Evolutionary conservation across 768 basidiomycete species (phyloP).

Genomic region (Pilatotrama ljubarskyi): DNA sequence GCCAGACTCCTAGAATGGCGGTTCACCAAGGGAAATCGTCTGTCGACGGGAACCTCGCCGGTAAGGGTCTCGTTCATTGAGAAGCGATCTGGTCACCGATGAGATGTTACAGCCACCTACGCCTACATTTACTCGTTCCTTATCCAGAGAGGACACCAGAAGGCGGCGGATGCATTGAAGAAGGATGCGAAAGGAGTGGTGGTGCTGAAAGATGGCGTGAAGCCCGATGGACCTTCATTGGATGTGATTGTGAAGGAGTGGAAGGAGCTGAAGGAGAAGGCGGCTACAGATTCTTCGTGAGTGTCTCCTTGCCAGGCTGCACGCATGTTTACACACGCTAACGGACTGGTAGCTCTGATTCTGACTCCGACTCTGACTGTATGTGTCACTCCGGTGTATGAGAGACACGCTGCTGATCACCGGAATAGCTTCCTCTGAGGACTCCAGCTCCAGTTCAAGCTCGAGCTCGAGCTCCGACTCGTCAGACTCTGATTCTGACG

Average conservation of each 20-base stretch:
- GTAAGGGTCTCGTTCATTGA: not conserved
- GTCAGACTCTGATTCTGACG: conserved; percentile 29
- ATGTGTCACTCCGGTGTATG: not conserved
- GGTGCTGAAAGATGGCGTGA: conserved; percentile 55
- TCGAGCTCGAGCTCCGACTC: conserved; percentile 28
- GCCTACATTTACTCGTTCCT: conserved; percentile 76
- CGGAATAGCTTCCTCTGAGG: conserved; percentile 25
- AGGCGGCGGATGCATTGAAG: conserved; percentile 73
- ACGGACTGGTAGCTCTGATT: conserved; percentile 10
- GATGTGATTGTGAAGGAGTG: conserved; percentile 68
- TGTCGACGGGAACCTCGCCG: conserved; percentile 17
- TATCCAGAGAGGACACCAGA: conserved; percentile 58
- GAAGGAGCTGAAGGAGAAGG: conserved; percentile 40
- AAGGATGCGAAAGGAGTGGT: conserved; percentile 68
- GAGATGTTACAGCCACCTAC: conserved; percentile 58
- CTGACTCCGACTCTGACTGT: conserved; percentile 24
- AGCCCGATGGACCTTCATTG: conserved; percentile 51
- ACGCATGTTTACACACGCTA: not conserved
- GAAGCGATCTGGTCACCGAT: not conserved
- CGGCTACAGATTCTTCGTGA: conserved; percentile 26
- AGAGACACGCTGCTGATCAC: not conserved
- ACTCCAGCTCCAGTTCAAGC: conserved; percentile 31
- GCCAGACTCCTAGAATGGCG: not conserved
- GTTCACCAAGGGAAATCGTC: conserved; percentile 3
- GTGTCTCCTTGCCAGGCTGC: conserved; percentile 8